Evolutionary conservation across 1,284 basidiomycete species (phyloP).

Genomic region (Ganoderma lingzhi): DNA sequence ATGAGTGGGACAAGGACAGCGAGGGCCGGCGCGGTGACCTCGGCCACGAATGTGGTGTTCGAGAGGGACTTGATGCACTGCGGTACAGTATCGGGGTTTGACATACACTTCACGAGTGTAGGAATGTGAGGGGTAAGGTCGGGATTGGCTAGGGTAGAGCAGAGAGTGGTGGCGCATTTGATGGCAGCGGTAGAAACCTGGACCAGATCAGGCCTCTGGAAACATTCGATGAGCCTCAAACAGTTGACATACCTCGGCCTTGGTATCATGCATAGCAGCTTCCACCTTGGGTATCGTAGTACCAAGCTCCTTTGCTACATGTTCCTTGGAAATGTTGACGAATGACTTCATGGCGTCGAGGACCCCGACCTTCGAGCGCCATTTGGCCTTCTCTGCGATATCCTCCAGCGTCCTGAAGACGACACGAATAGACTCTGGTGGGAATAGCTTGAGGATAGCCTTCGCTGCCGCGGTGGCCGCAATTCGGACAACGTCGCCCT

Average conservation of each 20-base stretch:
- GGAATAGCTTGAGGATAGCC: conserved; percentile 84
- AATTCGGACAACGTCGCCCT: conserved; percentile 90
- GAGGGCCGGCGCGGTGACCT: conserved; percentile 95
- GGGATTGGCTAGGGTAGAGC: conserved; percentile 92
- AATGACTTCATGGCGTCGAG: conserved; percentile 87
- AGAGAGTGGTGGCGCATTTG: conserved; percentile 94
- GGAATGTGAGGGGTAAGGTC: conserved; percentile 94
- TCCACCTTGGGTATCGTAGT: conserved; percentile 89
- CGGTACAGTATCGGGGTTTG: conserved; percentile 86
- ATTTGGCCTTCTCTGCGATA: conserved; percentile 88
- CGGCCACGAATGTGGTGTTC: conserved; percentile 95
- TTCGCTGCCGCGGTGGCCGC: conserved; percentile 89
- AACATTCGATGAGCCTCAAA: conserved; percentile 7
- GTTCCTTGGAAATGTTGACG: conserved; percentile 77
- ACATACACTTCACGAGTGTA: conserved; percentile 95
- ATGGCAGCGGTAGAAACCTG: conserved; percentile 90
- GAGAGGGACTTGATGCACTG: conserved; percentile 97
- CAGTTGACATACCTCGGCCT: conserved; percentile 76
- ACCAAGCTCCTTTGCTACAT: conserved; percentile 88
- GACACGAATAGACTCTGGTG: conserved; percentile 83
- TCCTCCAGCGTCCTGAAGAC: conserved; percentile 79
- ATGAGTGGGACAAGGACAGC: conserved; percentile 96
- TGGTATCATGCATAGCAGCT: conserved; percentile 96
- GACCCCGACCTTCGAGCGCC: conserved; percentile 95
- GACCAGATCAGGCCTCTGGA: conserved; percentile 8